A percentile compares a stretch with the other conserved stretches of the same genome.
These are phyloP conservation scores for Rostrohypoxylon terebratum DNA, from an alignment of 495 filamentous ascomycete genomes.

Conservation along the genomic window DNA sequence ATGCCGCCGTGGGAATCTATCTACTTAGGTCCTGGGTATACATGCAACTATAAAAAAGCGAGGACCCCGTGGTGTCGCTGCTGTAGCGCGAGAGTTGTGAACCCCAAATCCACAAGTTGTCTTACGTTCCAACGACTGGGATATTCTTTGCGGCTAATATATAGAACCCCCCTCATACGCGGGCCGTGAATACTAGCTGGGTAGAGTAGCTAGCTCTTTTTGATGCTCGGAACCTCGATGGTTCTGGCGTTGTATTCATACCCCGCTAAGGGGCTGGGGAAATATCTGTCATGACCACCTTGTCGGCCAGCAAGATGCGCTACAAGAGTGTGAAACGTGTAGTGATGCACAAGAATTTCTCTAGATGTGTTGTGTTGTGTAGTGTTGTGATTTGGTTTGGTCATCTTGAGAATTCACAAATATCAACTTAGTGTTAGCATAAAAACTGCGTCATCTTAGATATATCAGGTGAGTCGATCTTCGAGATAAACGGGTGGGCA, in stretches of 20 bases:
- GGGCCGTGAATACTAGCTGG: constrained; percentile 11
- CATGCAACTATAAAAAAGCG: constrained; percentile 22
- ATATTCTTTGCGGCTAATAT: constrained; percentile 31
- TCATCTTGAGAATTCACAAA: no score
- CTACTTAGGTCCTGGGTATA: no score
- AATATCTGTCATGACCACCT: no score
- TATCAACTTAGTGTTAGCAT: no score
- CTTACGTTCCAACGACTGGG: constrained; percentile 33
- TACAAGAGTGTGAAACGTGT: constrained; percentile 5
- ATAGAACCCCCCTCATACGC: constrained; percentile 17
- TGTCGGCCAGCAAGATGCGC: no score
- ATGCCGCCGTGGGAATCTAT: background rate
- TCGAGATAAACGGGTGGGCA: background rate
- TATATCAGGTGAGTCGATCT: background rate
- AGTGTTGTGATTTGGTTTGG: no score
- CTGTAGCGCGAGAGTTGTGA: constrained; percentile 8
- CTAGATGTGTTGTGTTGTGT: no score
- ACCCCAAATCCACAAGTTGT: constrained; percentile 26
- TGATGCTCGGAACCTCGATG: constrained; percentile 27
- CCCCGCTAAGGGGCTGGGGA: constrained; percentile 44
- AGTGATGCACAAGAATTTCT: background rate
- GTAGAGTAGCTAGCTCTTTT: constrained; percentile 28
- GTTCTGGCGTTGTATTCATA: constrained; percentile 18
- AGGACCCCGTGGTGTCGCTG: background rate
- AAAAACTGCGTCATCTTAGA: background rate